Conservation (phyloP, 345 rosid genomes). For the Corchorus olitorius region DNA sequence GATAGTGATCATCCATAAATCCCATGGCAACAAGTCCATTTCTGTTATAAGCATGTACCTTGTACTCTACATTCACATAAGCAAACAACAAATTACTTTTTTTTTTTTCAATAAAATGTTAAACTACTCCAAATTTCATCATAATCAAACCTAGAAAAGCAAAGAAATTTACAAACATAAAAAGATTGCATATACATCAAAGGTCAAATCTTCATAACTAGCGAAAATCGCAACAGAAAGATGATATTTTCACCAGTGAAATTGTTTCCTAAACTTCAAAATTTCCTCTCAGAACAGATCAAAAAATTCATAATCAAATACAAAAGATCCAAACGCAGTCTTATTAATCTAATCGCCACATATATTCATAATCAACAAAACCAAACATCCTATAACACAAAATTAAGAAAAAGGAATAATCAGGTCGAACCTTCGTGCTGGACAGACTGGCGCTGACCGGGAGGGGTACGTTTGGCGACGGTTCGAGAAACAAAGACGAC, state of each 20-base stretch:
- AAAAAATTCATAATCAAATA: not conserved
- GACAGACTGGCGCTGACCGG: conserved; percentile 88
- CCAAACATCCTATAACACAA: not conserved
- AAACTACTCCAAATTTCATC: not conserved
- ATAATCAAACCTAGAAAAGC: not conserved
- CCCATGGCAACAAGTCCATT: conserved; percentile 89
- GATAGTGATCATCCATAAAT: conserved; percentile 96
- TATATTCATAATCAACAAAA: too few relatives aligned
- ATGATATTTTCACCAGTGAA: not conserved
- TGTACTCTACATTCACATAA: conserved; percentile 62
- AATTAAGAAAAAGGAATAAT: not conserved
- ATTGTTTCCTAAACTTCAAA: not conserved
- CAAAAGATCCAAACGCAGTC: not conserved
- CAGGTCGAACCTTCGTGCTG: conserved; percentile 69
- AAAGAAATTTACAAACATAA: not conserved
- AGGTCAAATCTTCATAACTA: not conserved
- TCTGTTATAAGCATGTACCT: conserved; percentile 86
- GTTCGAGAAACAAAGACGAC: conserved; percentile 85
- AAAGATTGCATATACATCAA: too few relatives aligned
- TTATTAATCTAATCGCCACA: not conserved
- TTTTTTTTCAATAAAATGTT: not conserved
- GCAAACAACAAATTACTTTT: not conserved
- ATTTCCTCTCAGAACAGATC: not conserved
- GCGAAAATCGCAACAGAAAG: not conserved
- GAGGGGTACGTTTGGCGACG: conserved; percentile 86